Evolutionary conservation across 306 rosid genomes (phyloP).

Genomic region (Sophora flavescens): DNA sequence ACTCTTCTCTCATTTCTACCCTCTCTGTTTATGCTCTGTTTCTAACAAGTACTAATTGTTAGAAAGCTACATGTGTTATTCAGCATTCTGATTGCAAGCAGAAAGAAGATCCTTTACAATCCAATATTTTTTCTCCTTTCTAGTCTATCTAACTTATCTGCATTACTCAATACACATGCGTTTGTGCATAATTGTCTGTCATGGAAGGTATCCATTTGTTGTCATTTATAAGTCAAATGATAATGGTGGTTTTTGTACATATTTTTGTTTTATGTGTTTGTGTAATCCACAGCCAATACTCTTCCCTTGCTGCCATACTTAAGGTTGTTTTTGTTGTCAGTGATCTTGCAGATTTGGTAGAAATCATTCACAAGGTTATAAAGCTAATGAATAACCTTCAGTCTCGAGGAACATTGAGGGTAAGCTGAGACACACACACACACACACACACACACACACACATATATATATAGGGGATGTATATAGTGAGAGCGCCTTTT

Average conservation of each 20-base stretch:
- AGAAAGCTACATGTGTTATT: constrained; percentile 12
- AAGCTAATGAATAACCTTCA: constrained; percentile 86
- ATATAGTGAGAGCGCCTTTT: no score
- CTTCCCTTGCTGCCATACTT: constrained; percentile 38
- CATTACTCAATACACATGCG: neutral
- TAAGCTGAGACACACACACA: constrained; percentile 42
- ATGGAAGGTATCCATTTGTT: constrained; percentile 16
- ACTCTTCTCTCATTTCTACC: no score
- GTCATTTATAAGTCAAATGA: neutral
- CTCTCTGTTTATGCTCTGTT: no score
- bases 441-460: neutral
- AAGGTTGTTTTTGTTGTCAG: constrained; percentile 58
- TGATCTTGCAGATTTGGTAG: constrained; percentile 86
- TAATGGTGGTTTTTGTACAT: constrained; percentile 3
- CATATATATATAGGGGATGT: neutral
- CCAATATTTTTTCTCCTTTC: constrained; percentile 19
- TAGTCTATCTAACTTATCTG: constrained; percentile 14
- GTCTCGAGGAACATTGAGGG: constrained; percentile 89
- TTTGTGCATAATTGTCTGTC: constrained; percentile 19
- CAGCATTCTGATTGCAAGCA: neutral
- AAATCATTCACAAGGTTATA: constrained; percentile 77
- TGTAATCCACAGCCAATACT: neutral
- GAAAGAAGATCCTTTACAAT: constrained; percentile 15
- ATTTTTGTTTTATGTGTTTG: constrained; percentile 12
- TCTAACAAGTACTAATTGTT: constrained; percentile 16